Evolutionary conservation across 148 eudicot species (phyloP).

Genomic region (Amaranthus palmeri): DNA sequence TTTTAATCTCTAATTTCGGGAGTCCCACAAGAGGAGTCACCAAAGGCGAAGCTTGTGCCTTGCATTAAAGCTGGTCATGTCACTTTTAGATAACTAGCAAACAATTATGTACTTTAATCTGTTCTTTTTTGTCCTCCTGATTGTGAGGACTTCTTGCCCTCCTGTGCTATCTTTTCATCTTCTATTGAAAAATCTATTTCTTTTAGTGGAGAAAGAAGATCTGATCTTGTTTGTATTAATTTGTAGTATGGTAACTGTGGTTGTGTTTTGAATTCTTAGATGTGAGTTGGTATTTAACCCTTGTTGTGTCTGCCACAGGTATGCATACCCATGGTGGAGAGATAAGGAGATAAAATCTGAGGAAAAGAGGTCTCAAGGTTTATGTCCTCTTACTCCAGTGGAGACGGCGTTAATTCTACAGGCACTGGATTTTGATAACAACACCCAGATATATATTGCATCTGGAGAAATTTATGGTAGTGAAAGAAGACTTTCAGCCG

Average conservation of each 20-base stretch:
- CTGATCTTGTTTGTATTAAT: too few relatives aligned
- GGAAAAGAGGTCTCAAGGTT: conserved; percentile 76
- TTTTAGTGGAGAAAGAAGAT: too few relatives aligned
- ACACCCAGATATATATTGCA: conserved; percentile 86
- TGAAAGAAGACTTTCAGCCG: conserved; percentile 65
- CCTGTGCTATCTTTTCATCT: too few relatives aligned
- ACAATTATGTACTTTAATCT: neutral
- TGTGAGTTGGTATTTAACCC: conserved; percentile 6
- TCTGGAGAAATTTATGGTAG: conserved; percentile 95
- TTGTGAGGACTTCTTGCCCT: too few relatives aligned
- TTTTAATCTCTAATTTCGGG: too few relatives aligned
- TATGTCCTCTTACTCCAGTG: conserved; percentile 96
- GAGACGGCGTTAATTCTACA: conserved; percentile 68
- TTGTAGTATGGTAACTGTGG: too few relatives aligned
- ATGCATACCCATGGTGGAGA: conserved; percentile 98
- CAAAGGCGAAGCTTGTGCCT: neutral
- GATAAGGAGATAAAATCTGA: conserved; percentile 90
- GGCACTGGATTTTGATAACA: conserved; percentile 67
- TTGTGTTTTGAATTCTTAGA: neutral
- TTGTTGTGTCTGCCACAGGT: conserved; percentile 32
- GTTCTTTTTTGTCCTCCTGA: neutral
- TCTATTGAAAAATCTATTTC: too few relatives aligned
- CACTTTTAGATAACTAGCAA: neutral
- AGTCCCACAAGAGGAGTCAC: too few relatives aligned
- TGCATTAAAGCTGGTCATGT: neutral